Conservation (phyloP, 345 rosid genomes). For the Salix udensis region DNA sequence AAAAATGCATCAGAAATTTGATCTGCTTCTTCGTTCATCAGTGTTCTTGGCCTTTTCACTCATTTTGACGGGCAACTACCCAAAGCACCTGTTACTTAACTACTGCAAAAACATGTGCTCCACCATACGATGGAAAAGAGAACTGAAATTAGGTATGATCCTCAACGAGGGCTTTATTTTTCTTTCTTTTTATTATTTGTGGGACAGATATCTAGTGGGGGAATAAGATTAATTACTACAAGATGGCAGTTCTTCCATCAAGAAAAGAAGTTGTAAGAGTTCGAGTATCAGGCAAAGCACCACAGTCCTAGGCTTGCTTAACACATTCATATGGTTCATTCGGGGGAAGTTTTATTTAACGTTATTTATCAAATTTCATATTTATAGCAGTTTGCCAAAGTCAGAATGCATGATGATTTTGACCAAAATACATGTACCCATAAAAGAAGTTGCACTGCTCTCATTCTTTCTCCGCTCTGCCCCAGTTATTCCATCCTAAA, state of each 20-base stretch:
- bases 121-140: not conserved
- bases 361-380: not conserved
- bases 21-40: slow-evolving; percentile 81
- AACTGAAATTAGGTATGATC: not conserved
- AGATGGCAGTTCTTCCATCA: not conserved
- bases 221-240: not conserved
- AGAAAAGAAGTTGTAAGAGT: not conserved
- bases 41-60: slow-evolving; percentile 78
- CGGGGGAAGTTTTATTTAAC: not conserved
- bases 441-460: slow-evolving; percentile 80
- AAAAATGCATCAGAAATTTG: slow-evolving; percentile 61
- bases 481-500: slow-evolving; percentile 91
- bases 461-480: slow-evolving; percentile 69
- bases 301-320: not conserved
- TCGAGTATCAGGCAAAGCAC: not conserved
- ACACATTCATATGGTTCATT: not conserved
- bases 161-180: not conserved
- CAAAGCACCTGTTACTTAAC: slow-evolving; percentile 61
- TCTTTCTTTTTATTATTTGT: not conserved
- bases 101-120: not conserved
- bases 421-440: slow-evolving; percentile 60
- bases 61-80: slow-evolving; percentile 76
- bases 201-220: not conserved
- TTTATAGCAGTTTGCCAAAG: not conserved
- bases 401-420: not conserved